Conservation (phyloP, 805 yeast genomes). For the Wickerhamomyces bisporus region DNA sequence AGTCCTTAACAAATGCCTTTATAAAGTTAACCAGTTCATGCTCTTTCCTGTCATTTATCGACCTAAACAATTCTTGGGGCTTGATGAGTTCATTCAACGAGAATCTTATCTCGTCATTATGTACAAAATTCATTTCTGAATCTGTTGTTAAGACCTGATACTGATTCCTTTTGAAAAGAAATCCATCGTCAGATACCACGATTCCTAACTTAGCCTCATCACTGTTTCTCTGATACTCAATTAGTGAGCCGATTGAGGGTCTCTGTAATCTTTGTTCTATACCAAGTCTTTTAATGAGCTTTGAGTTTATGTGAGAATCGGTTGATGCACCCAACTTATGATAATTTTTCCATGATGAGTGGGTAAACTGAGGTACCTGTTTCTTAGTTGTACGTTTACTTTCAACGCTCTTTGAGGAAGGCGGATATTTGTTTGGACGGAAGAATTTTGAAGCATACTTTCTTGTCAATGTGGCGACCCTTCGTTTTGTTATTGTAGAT, state of each 20-base stretch:
- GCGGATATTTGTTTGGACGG: too few relatives aligned
- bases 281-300: not conserved
- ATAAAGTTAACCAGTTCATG: not conserved
- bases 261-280: not conserved
- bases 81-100: conserved; percentile 2
- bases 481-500: too few relatives aligned
- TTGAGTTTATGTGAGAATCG: not conserved
- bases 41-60: conserved; percentile 1
- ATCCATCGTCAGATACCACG: conserved; percentile 6
- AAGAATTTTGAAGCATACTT: not conserved
- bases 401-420: too few relatives aligned
- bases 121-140: not conserved
- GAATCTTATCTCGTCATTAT: conserved; percentile 5
- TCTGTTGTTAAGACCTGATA: conserved; percentile 6
- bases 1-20: conserved; percentile 3
- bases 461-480: not conserved
- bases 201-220: conserved; percentile 4
- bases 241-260: conserved; percentile 8
- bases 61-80: conserved; percentile 4
- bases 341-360: not conserved
- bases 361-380: not conserved
- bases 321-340: not conserved
- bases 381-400: not conserved
- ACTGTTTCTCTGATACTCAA: conserved; percentile 3
- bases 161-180: conserved; percentile 6